A percentile compares a stretch with the other conserved stretches of the same genome.
phyloP scores from a whole-genome alignment of 129 eudicot species.

The Chrysanthemum makinoi region DNA sequence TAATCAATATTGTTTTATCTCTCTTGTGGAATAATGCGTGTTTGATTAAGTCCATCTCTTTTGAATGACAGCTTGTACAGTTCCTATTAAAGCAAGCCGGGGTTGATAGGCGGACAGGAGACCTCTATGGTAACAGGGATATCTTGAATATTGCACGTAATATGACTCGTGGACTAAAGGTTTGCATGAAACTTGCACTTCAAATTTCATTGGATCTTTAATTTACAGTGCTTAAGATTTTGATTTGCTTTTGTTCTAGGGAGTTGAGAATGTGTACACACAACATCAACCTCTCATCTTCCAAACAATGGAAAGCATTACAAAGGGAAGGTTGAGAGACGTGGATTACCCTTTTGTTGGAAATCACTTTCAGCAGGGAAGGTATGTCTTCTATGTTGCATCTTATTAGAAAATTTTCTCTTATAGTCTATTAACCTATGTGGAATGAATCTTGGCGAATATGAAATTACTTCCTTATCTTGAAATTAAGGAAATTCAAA shows the following conservation, averaged over 20 bases:
- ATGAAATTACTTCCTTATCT: no score
- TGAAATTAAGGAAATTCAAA: no score
- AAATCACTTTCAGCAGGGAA: constrained; percentile 90
- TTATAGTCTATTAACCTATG: background rate
- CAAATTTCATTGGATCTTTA: background rate
- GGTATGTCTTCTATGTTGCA: constrained; percentile 39
- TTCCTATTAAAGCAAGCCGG: constrained; percentile 97
- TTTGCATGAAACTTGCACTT: constrained; percentile 22
- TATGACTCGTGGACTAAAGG: constrained; percentile 99
- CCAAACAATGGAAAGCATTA: constrained; percentile 94
- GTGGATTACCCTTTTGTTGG: constrained; percentile 95
- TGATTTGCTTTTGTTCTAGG: constrained; percentile 41
- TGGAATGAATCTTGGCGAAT: no score
- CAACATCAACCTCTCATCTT: constrained; percentile 94
- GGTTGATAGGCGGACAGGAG: constrained; percentile 89
- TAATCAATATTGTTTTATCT: background rate
- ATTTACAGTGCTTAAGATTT: constrained; percentile 8
- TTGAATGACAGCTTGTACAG: constrained; percentile 80
- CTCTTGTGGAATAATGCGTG: constrained; percentile 3
- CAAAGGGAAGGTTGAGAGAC: constrained; percentile 92
- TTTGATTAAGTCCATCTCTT: constrained; percentile 11
- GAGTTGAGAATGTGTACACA: constrained; percentile 96
- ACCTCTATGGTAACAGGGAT: constrained; percentile 93
- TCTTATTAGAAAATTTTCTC: constrained; percentile 4
- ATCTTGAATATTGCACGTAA: constrained; percentile 86